Conservation (phyloP, 2,329 filamentous ascomycete species). For the Ceratocystis cubensis region DNA sequence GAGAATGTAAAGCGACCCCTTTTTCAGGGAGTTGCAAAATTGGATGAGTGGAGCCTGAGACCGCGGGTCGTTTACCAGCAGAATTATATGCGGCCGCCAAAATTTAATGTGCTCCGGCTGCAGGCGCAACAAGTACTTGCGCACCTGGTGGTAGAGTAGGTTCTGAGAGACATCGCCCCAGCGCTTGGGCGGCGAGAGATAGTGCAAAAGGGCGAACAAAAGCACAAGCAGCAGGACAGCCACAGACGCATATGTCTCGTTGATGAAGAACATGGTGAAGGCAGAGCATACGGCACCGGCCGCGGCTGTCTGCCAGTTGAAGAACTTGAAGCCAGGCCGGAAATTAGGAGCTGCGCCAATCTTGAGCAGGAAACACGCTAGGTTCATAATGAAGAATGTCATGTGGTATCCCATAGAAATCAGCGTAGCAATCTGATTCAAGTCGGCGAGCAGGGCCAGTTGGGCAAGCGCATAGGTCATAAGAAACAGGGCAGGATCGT, state of each 20-base stretch:
- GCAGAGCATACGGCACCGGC: conserved; percentile 63
- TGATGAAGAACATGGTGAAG: conserved; percentile 79
- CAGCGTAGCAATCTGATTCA: conserved; percentile 80
- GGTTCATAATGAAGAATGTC: conserved; percentile 80
- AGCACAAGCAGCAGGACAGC: conserved; percentile 61
- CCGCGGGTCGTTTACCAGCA: conserved; percentile 73
- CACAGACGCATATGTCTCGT: conserved; percentile 63
- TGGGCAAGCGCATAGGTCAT: conserved; percentile 66
- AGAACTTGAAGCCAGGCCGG: conserved; percentile 76
- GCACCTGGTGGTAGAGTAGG: conserved; percentile 72
- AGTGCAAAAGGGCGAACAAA: conserved; percentile 78
- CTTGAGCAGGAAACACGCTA: conserved; percentile 77
- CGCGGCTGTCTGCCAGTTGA: conserved; percentile 73
- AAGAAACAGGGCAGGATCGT: conserved; percentile 64
- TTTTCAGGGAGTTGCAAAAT: conserved; percentile 85
- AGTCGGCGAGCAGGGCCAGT: conserved; percentile 64
- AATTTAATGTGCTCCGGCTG: conserved; percentile 86
- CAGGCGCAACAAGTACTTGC: conserved; percentile 74
- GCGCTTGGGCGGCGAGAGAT: conserved; percentile 69
- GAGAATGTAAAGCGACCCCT: conserved; percentile 71
- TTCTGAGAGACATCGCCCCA: conserved; percentile 89
- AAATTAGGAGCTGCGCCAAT: conserved; percentile 84
- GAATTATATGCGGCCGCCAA: conserved; percentile 77
- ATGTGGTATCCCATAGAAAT: conserved; percentile 89
- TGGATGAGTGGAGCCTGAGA: conserved; percentile 72